A percentile compares a stretch with the other conserved stretches of the same genome.
phyloP scores from a whole-genome alignment of 176 grass and related monocot species.

The Carex parvula region DNA sequence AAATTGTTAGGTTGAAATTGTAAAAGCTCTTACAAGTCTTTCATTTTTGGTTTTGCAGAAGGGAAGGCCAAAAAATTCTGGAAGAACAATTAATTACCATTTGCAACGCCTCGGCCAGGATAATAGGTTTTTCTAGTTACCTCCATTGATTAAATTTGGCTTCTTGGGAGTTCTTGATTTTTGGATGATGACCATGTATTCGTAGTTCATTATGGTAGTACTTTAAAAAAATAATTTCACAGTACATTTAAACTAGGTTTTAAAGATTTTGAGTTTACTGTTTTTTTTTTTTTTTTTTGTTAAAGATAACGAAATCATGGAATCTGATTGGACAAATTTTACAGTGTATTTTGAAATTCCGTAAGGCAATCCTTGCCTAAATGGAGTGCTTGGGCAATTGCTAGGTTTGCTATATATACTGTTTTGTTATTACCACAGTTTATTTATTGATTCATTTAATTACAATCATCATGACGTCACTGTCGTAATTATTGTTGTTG shows the following conservation, averaged over 20 bases:
- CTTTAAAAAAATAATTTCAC: constrained; percentile 7
- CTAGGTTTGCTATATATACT: background rate
- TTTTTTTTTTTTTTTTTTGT: background rate
- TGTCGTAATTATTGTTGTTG: background rate
- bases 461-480: background rate
- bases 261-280: background rate
- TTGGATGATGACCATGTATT: background rate
- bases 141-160: background rate
- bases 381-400: background rate
- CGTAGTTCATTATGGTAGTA: background rate
- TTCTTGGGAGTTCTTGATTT: background rate
- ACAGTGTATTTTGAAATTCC: background rate
- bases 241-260: constrained; percentile 5
- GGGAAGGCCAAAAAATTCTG: constrained; percentile 59
- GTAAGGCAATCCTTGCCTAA: background rate
- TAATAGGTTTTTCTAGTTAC: constrained; percentile 42
- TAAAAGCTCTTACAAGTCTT: background rate
- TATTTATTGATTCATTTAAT: background rate
- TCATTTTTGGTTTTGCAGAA: constrained; percentile 33
- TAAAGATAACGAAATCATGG: constrained; percentile 6
- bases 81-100: constrained; percentile 75
- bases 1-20: background rate
- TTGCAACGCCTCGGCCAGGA: constrained; percentile 57
- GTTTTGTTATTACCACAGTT: background rate
- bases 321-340: background rate